Base-by-base conservation (phyloP, 2,329 filamentous ascomycete genomes). In the Scedosporium aurantiacum region DNA sequence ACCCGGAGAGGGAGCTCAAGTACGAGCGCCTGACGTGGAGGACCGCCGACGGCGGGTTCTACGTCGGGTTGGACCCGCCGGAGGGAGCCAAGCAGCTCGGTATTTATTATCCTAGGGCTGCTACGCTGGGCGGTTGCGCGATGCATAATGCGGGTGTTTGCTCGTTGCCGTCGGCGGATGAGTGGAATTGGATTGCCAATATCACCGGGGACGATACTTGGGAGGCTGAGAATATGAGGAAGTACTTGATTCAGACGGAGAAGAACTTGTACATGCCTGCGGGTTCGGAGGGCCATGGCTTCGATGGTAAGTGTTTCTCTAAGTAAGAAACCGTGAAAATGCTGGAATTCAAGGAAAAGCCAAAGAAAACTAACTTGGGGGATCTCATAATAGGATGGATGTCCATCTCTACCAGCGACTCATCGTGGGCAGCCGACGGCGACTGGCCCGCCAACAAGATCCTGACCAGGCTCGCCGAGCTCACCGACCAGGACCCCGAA, bases 121-220 rank as follows among this genome's bases (percentile, higher is more conserved):
- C 64, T 27, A 65, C 65, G 10, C 59, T 69, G 16, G 68, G 68
- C 4, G 68, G 68, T 1, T 68, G 68, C 68, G 74, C 76, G 5
- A 73, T 75, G 0, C 80, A 82, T 68, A 78, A 79, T 58, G 78
- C 78, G 23, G 67, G 81, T 58, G 75, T 81, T 57, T 72, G 74
- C 10, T 71, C 82, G 54, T 77, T 76, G 60, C 79, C 80, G 0
- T 73, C 79, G 63, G 71, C 76, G 57, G 75, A 72, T 21, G 80
- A 82, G 67, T 82, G 78, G 67, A 70, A 78, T 32, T 69, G 77
- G 65, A 76, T 83, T 61, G 72, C 74, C 21, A 67, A 68, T 12
- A 65, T 82, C 27, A 83, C 80, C 5, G 76, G 78, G 7, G 80
- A 83, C 63, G 63, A 66, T 4, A 76, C 76, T 0, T 82, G 80